A percentile compares a stretch with the other conserved stretches of the same genome.
Conservation (phyloP, 2,329 filamentous ascomycete genomes). For the Ophiostoma angusticollis region DNA sequence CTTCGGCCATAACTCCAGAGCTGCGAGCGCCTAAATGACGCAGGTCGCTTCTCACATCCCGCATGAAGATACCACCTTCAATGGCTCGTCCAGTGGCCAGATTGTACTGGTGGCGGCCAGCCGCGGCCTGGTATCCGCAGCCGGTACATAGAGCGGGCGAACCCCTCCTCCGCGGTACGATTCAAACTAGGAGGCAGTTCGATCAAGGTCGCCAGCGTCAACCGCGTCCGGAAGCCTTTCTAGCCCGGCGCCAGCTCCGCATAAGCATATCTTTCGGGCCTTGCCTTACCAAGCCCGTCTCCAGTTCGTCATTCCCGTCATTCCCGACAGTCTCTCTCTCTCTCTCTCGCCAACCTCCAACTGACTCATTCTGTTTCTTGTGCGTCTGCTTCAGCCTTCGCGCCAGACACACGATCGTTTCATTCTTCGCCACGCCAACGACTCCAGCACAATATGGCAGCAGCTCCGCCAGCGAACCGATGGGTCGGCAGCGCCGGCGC, state of each 20-base stretch:
- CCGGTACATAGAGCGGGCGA: not conserved
- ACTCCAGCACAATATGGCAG: not conserved
- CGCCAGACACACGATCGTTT: not conserved
- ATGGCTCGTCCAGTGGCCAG: not conserved
- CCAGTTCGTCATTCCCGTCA: not conserved
- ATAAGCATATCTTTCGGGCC: not conserved
- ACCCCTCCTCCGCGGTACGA: not conserved
- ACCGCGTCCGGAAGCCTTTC: too few relatives aligned
- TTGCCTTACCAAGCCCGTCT: not conserved
- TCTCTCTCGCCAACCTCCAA: too few relatives aligned
- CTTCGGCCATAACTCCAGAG: too few relatives aligned
- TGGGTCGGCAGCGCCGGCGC: conserved; percentile 23
- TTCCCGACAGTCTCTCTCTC: too few relatives aligned
- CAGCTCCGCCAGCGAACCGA: conserved; percentile 12
- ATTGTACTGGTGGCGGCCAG: conserved; percentile 3
- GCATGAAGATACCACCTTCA: too few relatives aligned
- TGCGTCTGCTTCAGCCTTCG: too few relatives aligned
- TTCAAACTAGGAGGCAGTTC: not conserved
- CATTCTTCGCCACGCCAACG: not conserved
- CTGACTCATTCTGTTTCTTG: too few relatives aligned
- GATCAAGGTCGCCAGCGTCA: not conserved
- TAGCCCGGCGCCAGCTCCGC: too few relatives aligned
- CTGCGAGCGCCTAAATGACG: too few relatives aligned
- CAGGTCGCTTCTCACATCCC: too few relatives aligned
- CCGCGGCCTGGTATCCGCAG: not conserved